Evolutionary conservation across 129 eudicot species (phyloP).

Genomic region (Flaveria trinervia): DNA sequence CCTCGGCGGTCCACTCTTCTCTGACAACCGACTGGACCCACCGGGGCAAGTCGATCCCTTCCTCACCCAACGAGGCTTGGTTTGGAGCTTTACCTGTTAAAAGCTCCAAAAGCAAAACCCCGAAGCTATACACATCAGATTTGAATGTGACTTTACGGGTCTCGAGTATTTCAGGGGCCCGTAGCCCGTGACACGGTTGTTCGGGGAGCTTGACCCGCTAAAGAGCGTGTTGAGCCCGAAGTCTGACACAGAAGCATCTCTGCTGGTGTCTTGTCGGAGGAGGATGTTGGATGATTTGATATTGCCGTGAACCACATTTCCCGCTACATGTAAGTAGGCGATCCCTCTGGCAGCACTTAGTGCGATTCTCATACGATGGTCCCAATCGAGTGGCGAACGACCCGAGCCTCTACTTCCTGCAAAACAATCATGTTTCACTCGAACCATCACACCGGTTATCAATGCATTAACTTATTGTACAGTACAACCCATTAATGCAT

Average conservation of each 20-base stretch:
- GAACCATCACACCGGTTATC: not conserved
- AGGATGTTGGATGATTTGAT: slow-evolving; percentile 20
- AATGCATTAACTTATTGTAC: not conserved
- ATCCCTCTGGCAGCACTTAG: slow-evolving; percentile 7
- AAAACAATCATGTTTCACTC: not conserved
- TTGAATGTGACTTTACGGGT: slow-evolving; percentile 15
- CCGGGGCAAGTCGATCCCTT: slow-evolving; percentile 10
- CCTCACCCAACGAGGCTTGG: slow-evolving; percentile 17
- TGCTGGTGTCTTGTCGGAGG: slow-evolving; percentile 3
- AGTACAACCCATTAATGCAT: not conserved
- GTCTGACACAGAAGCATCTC: slow-evolving; percentile 10
- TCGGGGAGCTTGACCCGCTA: slow-evolving; percentile 1
- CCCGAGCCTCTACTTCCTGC: slow-evolving; percentile 13
- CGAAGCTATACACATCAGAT: slow-evolving; percentile 18
- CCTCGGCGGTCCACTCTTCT: slow-evolving; percentile 1
- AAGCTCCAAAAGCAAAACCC: slow-evolving; percentile 16
- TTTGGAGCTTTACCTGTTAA: slow-evolving; percentile 17
- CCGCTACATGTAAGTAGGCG: slow-evolving; percentile 7
- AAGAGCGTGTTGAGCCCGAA: slow-evolving; percentile 17
- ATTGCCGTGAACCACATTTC: slow-evolving; percentile 13
- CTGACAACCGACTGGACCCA: slow-evolving; percentile 8
- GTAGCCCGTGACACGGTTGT: slow-evolving; percentile 16
- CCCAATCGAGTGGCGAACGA: slow-evolving; percentile 12
- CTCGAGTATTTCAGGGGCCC: slow-evolving; percentile 11
- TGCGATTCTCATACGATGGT: slow-evolving; percentile 17